Evolutionary conservation across 1,139 yeast genomes (phyloP), one percentile per base, ranked within the genome.

Genomic region (Hemisphaericaspora xylanilytica): DNA sequence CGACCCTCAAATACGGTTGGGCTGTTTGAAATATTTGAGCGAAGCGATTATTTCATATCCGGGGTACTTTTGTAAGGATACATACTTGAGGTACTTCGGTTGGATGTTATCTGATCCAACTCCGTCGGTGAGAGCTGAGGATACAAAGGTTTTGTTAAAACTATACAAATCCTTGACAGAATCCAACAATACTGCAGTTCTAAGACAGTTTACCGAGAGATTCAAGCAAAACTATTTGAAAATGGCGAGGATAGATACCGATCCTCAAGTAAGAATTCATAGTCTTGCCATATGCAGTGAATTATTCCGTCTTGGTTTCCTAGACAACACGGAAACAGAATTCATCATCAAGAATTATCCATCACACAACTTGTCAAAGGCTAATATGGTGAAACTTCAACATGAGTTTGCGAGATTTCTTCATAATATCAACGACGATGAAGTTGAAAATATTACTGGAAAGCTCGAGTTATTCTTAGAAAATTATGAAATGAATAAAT

Each of bases 51-150:
- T 73, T n/a, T 56, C 65, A 6, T 76, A 75, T 45, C 95, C 96
- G 0, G 88, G 82, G 41, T 65, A 72, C 40, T 89, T 85, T 52
- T 72, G 85, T 49, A 85, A 81, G 44, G 81, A 84, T 2, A 65
- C 80, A 1, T 85, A 80, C 53, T 68, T 89, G 44, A 75, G 90
- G 44, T 86, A 85, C 55, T 75, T 84, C 54, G 96, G 96, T 3
- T 85, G 95, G 94, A 68, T 87, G 16, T 63, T 89, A 34, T 81
- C 92, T 7, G 97, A 90, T 53, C 71, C 80, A 2, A 73, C 76
- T 15, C 61, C 75, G 12, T 48, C 59, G 3, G 94, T 87, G 1
- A 72, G 96, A 47, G 56, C 67, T 5, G 92, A 85, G 50, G 89
- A 80, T 1, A 56, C 85, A 15, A 77, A 71, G 48, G 72, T 75